Evolutionary conservation across 495 filamentous ascomycete species (phyloP).

Genomic region (Trichoderma reesei): DNA sequence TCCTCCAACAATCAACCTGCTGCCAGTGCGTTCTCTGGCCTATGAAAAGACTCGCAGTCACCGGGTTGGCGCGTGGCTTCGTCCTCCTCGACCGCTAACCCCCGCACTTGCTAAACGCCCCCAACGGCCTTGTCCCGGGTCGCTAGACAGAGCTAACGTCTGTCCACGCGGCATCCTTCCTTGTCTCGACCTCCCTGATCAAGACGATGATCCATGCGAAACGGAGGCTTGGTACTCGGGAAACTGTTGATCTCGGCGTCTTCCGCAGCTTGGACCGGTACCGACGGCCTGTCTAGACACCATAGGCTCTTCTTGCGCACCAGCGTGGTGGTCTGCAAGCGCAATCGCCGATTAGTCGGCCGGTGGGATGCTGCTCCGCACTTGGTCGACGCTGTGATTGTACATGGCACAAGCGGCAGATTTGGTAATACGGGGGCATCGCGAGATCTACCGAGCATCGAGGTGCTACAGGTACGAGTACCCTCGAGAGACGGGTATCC

Average conservation of each 20-base stretch:
- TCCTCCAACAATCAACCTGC: background rate
- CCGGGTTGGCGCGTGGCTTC: background rate
- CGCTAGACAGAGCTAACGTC: background rate
- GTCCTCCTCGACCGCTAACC: conserved; percentile 3
- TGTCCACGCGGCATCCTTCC: conserved; percentile 4
- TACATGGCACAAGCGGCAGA: background rate
- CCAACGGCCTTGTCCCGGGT: background rate
- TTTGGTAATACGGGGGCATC: conserved; percentile 1
- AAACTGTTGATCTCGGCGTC: background rate
- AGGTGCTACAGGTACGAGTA: background rate
- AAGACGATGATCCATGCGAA: conserved; percentile 4
- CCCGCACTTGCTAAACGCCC: conserved; percentile 5
- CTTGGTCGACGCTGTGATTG: background rate
- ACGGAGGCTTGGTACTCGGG: background rate
- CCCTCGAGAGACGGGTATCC: background rate
- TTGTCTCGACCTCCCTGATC: conserved; percentile 1
- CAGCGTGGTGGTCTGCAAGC: too few relatives aligned
- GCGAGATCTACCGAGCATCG: conserved; percentile 1
- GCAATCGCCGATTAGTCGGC: too few relatives aligned
- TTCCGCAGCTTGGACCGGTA: background rate
- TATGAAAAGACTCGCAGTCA: background rate
- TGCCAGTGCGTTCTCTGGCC: background rate
- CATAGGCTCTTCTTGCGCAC: too few relatives aligned
- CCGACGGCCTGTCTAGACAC: background rate
- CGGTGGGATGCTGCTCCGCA: background rate